Evolutionary conservation across 306 rosid species (phyloP).

Genomic region (Vigna hirtella): DNA sequence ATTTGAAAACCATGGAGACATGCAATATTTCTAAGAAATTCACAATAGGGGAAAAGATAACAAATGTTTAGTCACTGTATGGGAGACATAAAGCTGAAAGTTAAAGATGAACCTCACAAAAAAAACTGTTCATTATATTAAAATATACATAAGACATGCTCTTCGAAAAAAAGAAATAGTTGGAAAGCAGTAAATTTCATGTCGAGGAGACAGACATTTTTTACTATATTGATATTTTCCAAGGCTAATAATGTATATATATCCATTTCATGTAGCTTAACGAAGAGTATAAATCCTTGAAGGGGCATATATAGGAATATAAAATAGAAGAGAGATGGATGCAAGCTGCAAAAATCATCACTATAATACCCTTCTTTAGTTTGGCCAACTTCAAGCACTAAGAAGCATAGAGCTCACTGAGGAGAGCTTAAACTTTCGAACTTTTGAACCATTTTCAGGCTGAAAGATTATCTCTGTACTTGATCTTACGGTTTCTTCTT

Average conservation of each 20-base stretch:
- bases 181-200: neutral
- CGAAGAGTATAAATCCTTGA: conserved; percentile 1
- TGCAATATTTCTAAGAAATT: neutral
- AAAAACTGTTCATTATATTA: conserved; percentile 15
- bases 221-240: neutral
- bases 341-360: neutral
- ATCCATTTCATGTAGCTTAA: conserved; percentile 6
- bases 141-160: conserved; percentile 21
- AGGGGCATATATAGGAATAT: neutral
- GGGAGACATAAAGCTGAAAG: neutral
- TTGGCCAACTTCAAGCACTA: conserved; percentile 61
- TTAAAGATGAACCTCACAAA: neutral
- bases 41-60: neutral
- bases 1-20: neutral
- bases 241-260: conserved; percentile 22
- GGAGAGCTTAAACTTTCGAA: conserved; percentile 76
- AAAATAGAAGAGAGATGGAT: neutral
- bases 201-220: neutral
- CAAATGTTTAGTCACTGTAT: neutral
- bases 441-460: conserved; percentile 61
- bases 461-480: conserved; percentile 80
- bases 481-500: conserved; percentile 77
- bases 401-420: conserved; percentile 74
- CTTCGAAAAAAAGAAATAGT: neutral
- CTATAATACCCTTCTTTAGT: conserved; percentile 20